phyloP scores from a whole-genome alignment of 129 eudicot genomes.

The Flaveria brownii region DNA sequence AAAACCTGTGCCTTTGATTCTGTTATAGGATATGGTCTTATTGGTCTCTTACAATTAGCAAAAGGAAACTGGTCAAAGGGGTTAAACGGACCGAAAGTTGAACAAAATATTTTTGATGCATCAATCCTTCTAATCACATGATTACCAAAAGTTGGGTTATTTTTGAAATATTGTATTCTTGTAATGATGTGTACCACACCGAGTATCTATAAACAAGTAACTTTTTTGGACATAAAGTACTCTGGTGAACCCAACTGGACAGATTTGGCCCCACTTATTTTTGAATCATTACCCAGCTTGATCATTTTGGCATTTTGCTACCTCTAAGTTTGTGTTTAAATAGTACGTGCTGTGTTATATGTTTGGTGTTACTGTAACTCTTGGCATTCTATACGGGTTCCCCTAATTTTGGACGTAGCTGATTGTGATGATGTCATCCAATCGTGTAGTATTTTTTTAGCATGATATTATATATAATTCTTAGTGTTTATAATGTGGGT shows the following conservation, averaged over 20 bases:
- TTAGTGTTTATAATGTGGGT: background rate
- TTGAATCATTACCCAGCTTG: background rate
- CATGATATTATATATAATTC: background rate
- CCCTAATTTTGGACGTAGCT: background rate
- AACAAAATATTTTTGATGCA: background rate
- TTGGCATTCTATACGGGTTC: conserved; percentile 4
- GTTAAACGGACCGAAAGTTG: background rate
- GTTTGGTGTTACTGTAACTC: conserved; percentile 1
- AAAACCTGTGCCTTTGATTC: conserved; percentile 2
- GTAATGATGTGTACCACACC: conserved; percentile 8
- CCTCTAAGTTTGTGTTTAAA: background rate
- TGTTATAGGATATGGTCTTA: background rate
- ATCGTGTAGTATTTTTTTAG: background rate
- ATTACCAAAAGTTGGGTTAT: background rate
- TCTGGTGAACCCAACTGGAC: background rate
- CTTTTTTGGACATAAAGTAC: background rate
- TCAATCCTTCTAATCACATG: background rate
- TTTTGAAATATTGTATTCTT: background rate
- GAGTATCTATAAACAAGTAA: background rate
- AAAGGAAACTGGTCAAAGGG: background rate
- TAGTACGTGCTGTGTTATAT: background rate
- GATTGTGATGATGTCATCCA: background rate
- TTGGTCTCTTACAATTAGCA: background rate
- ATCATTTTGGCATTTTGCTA: background rate
- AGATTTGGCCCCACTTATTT: background rate